phyloP scores from a whole-genome alignment of 768 basidiomycete species.

The Pleurotus tuber-regium region DNA sequence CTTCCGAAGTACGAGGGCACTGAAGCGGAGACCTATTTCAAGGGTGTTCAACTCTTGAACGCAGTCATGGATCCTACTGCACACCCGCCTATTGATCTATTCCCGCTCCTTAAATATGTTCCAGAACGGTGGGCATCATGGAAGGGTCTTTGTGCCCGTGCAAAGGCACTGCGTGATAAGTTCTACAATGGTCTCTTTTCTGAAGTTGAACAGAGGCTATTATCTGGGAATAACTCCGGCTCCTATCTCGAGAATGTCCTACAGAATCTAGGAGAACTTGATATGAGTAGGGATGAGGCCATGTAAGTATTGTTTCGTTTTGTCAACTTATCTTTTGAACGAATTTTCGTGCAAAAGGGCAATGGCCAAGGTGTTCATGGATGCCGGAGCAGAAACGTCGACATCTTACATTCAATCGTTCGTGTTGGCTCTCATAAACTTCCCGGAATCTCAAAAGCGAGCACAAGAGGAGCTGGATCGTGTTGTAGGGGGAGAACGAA shows the following conservation, averaged over 20 bases:
- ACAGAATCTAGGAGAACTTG: conserved; percentile 11
- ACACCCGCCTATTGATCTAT: conserved; percentile 14
- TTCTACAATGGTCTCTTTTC: conserved; percentile 9
- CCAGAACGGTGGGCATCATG: conserved; percentile 18
- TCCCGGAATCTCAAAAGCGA: conserved; percentile 32
- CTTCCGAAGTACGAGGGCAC: conserved; percentile 10
- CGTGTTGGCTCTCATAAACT: conserved; percentile 35
- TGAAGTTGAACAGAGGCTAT: conserved; percentile 5
- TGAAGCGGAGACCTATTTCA: conserved; percentile 9
- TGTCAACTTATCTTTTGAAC: neutral
- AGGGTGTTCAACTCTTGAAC: neutral
- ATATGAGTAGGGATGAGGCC: conserved; percentile 9
- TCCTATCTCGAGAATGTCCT: conserved; percentile 23
- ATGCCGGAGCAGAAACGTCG: conserved; percentile 1
- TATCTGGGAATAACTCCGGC: conserved; percentile 20
- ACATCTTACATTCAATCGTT: conserved; percentile 24
- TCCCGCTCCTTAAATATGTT: conserved; percentile 16
- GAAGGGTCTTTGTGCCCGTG: conserved; percentile 11
- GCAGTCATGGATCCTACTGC: conserved; percentile 9
- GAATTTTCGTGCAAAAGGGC: neutral
- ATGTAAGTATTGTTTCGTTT: conserved; percentile 4
- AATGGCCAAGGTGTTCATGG: conserved; percentile 2
- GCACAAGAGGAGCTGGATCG: conserved; percentile 42
- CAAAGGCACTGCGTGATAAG: conserved; percentile 3
- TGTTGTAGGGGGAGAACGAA: conserved; percentile 30